A percentile compares a stretch with the other conserved stretches of the same genome.
These are phyloP conservation scores for Lophiotrema nucula DNA, from an alignment of 495 filamentous ascomycete species.

Conservation along the genomic window DNA sequence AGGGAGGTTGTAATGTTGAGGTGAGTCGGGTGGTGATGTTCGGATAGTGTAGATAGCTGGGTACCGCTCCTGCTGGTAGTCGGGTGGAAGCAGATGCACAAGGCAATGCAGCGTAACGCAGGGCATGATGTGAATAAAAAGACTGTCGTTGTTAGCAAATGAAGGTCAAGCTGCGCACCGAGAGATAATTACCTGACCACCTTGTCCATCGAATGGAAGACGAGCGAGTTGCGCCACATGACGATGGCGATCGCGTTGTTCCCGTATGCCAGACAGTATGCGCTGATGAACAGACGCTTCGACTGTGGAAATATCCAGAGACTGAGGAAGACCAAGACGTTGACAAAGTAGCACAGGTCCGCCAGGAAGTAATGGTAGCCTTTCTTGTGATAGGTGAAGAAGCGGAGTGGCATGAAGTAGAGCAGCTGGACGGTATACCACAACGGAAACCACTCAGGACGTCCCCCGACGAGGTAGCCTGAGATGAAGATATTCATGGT, in stretches of 20 bases:
- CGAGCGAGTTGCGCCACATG: slow-evolving; percentile 98
- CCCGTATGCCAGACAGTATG: slow-evolving; percentile 87
- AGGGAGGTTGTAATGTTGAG: slow-evolving; percentile 72
- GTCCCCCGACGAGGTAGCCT: slow-evolving; percentile 86
- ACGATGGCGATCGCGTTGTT: slow-evolving; percentile 98
- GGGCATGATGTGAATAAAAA: slow-evolving; percentile 99
- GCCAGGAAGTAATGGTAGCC: slow-evolving; percentile 98
- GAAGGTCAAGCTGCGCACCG: not conserved
- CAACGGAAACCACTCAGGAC: slow-evolving; percentile 79
- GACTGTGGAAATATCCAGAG: slow-evolving; percentile 91
- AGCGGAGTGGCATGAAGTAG: slow-evolving; percentile 94
- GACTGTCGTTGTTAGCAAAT: slow-evolving; percentile 44
- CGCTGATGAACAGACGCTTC: slow-evolving; percentile 87
- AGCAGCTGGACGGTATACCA: slow-evolving; percentile 77
- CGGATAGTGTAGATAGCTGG: slow-evolving; percentile 84
- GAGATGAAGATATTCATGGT: slow-evolving; percentile 97
- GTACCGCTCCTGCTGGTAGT: slow-evolving; percentile 67
- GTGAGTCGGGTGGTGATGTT: slow-evolving; percentile 64
- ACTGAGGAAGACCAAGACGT: slow-evolving; percentile 75
- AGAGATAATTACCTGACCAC: slow-evolving; percentile 64
- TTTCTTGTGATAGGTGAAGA: slow-evolving; percentile 80
- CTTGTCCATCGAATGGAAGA: slow-evolving; percentile 97
- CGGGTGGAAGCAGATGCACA: slow-evolving; percentile 72
- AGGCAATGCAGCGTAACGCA: slow-evolving; percentile 89
- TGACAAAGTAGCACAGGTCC: slow-evolving; percentile 98